A percentile compares a stretch with the other conserved stretches of the same genome.
Conservation (phyloP, 345 rosid species). For the Leavenworthia alabamica region DNA sequence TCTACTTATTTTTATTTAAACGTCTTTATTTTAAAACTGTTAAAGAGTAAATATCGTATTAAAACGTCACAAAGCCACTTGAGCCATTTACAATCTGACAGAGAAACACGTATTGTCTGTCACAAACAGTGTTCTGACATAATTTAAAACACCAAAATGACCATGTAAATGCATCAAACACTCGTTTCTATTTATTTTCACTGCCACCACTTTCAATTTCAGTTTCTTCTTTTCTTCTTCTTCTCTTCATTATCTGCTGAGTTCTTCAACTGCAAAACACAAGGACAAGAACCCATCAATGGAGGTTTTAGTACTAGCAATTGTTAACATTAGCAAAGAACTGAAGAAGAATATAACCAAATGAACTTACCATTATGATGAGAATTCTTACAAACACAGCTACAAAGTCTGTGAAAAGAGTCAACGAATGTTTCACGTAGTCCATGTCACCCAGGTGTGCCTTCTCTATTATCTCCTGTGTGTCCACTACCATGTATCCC, state of each 20-base stretch:
- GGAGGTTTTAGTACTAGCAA: neutral
- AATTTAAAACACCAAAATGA: neutral
- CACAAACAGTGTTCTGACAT: no score
- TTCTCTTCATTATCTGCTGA: conserved; percentile 49
- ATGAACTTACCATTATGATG: conserved; percentile 57
- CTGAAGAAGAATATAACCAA: neutral
- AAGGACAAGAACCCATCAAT: neutral
- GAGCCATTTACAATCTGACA: no score
- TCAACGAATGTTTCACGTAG: neutral
- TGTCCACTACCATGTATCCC: conserved; percentile 74
- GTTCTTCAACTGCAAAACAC: conserved; percentile 51
- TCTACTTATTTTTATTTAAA: no score
- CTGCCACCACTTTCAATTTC: neutral
- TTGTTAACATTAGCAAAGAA: neutral
- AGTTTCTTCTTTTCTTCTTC: conserved; percentile 64
- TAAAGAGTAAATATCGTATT: no score
- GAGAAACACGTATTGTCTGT: neutral
- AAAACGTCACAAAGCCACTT: no score
- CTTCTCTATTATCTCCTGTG: conserved; percentile 76
- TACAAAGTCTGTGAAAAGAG: conserved; percentile 71
- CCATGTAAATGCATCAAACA: neutral
- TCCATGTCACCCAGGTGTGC: conserved; percentile 64
- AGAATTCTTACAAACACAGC: conserved; percentile 73
- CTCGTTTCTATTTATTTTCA: neutral
- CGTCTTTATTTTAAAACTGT: no score